These are phyloP conservation scores for Suhomyces kilbournensis DNA, from an alignment of 805 yeast species.

Conservation along the genomic window DNA sequence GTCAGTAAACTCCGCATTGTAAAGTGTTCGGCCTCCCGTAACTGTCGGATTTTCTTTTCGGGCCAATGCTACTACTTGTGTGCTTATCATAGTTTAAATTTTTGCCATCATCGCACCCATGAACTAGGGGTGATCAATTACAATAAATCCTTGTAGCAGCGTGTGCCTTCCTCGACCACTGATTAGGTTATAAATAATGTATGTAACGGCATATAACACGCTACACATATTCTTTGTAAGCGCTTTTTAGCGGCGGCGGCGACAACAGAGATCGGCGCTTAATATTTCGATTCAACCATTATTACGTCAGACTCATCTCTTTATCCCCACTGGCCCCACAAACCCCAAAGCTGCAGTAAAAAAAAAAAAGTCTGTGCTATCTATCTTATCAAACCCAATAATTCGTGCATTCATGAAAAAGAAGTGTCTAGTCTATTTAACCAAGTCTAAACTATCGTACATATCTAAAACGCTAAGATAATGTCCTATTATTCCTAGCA, in stretches of 20 bases:
- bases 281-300: neutral
- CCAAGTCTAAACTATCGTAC: conserved; percentile 39
- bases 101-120: neutral
- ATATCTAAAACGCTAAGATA: conserved; percentile 74
- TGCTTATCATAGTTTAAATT: neutral
- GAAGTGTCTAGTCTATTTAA: neutral
- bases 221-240: neutral
- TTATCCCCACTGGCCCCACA: neutral
- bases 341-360: neutral
- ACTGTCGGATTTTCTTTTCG: neutral
- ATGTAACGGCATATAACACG: neutral
- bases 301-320: neutral
- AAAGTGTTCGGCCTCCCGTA: neutral
- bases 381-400: neutral
- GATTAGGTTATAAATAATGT: neutral
- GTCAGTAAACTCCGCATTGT: neutral
- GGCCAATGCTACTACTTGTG: neutral
- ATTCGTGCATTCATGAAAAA: neutral
- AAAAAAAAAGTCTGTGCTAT: neutral
- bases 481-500: conserved; percentile 87
- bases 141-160: neutral
- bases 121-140: neutral
- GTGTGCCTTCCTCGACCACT: neutral
- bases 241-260: neutral
- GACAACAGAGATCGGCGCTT: neutral